Percentiles rank a stretch among this genome's conserved stretches.
These are phyloP conservation scores for Suhomyces pyralidae DNA, from an alignment of 805 yeast genomes.

Conservation along the genomic window DNA sequence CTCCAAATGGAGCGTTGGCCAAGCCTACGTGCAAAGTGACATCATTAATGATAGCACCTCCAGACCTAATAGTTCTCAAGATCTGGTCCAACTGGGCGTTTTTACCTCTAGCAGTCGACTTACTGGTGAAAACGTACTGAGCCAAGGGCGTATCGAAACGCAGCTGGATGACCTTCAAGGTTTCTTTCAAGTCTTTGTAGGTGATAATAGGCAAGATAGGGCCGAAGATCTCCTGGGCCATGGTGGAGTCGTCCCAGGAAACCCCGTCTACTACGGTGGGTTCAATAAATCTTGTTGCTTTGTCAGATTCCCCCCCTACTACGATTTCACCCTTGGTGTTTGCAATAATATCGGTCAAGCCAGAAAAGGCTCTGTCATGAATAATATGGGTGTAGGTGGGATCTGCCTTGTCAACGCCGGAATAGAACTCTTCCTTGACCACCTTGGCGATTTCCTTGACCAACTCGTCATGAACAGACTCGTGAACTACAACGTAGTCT, in stretches of 20 bases:
- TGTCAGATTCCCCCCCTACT: slow-evolving; percentile 44
- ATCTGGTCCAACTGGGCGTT: slow-evolving; percentile 44
- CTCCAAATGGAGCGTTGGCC: slow-evolving; percentile 80
- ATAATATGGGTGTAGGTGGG: slow-evolving; percentile 56
- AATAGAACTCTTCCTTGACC: slow-evolving; percentile 44
- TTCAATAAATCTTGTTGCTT: slow-evolving; percentile 48
- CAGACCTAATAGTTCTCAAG: slow-evolving; percentile 59
- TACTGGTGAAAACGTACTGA: slow-evolving; percentile 59
- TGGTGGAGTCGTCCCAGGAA: slow-evolving; percentile 61
- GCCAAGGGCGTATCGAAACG: slow-evolving; percentile 79
- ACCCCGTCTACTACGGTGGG: slow-evolving; percentile 75
- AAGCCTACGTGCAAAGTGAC: slow-evolving; percentile 68
- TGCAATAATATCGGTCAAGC: slow-evolving; percentile 43
- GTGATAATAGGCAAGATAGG: slow-evolving; percentile 77
- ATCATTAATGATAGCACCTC: slow-evolving; percentile 70
- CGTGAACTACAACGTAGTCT: slow-evolving; percentile 76
- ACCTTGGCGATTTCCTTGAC: slow-evolving; percentile 39
- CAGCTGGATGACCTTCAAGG: slow-evolving; percentile 41
- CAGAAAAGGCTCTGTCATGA: slow-evolving; percentile 50
- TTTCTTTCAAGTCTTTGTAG: slow-evolving; percentile 44
- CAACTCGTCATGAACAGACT: slow-evolving; percentile 51
- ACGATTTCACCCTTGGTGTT: slow-evolving; percentile 53
- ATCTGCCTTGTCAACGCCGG: slow-evolving; percentile 25
- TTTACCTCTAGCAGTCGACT: slow-evolving; percentile 44
- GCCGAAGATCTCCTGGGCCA: slow-evolving; percentile 79